Base-by-base conservation (phyloP, 2,329 filamentous ascomycete genomes). In the Monilinia fructigena region DNA sequence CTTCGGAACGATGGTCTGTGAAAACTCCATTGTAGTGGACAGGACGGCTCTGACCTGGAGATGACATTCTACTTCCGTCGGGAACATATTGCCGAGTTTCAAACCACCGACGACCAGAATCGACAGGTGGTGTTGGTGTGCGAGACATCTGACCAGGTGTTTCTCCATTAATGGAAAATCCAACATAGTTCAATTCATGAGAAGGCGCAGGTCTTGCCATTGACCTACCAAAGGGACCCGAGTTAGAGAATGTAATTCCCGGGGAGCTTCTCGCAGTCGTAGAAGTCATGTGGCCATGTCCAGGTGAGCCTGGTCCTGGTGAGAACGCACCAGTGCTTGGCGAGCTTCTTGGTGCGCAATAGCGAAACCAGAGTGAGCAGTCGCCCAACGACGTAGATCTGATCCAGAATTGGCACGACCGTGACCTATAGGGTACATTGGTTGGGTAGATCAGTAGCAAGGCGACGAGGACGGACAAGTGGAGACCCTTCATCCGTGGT, bases 401-500 rank as follows among this genome's bases (percentile, higher is more conserved):
- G 58, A 61, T 26, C 58, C 45, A 18, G 58, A 61, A 7, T 14
- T 50, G 10, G 11, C 35, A 1, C 58, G 45, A 12, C 8, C 28
- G 20, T 50, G 58, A 3, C 16, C 18, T 14, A 61, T 7, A 8
- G 58, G 7, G 58, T 23, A 31, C 18, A 26, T 2, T 31, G 16
- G 2, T 31, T 23, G 3, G 16, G 8, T 7, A 45, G 45, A 12
- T 50, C 58, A 8, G 58, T 50, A 4, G 54, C 54, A 20, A 28
- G 18, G 12, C 63, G 55, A 16, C 47, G 55, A 31, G 47, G 38
- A 12, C 55, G 55, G 38, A 66, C 61, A 12, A 66, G 8, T 11
- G 63, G 63, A 0, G 63, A 66, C 8, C 63, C 63, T 61, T 65
- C 31, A 2, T 60, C 48, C 2, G 63, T 65, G 2, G 63, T 60